Base-by-base conservation (phyloP, 2,329 filamentous ascomycete species). In the Calonectria ilicicola region DNA sequence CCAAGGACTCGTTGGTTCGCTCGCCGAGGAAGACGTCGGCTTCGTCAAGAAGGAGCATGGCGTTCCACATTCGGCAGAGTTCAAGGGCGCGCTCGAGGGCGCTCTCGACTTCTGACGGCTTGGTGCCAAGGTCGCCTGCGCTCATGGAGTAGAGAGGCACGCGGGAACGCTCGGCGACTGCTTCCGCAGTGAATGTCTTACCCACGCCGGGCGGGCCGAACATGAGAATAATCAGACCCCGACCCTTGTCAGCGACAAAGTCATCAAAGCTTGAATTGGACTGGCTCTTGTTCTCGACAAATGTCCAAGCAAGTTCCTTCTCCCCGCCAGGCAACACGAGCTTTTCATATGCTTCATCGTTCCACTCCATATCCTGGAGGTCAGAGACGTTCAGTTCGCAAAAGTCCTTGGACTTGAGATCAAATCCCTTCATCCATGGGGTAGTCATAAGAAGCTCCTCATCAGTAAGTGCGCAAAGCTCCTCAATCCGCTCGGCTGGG, bases 41-140 rank as follows among this genome's bases (percentile, higher is more conserved):
- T 67, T 87, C 85, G 56, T 87, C 85, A 1, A 87, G 77, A 0
- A 88, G 80, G 2, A 88, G 80, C 74, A 88, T 83, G 2, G 83
- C 84, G 63, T 84, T 82, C 85, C 86, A 87, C 42, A 85, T 76
- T 6, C 93, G 90, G 58, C 86, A 82, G 3, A 86, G 82, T 10
- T 79, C 79, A 1, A 85, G 77, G 0, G 84, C 82, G 21, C 81
- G 81, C 5, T 81, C 79, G 0, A 84, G 79, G 2, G 75, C 73
- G 10, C 73, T 65, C 73, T 87, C 84, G 19, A 86, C 82, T 1
- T 80, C 77, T 4, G 79, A 70, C 0, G 84, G 78, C 15, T 80
- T 82, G 0, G 65, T 76, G 1, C 85, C 85, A 0, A 88, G 79
- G 44, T 85, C 84, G 1, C 84, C 84, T 3, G 83, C 83, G 7